phyloP scores from a whole-genome alignment of 176 grass and related monocot species.

The Phragmites australis region DNA sequence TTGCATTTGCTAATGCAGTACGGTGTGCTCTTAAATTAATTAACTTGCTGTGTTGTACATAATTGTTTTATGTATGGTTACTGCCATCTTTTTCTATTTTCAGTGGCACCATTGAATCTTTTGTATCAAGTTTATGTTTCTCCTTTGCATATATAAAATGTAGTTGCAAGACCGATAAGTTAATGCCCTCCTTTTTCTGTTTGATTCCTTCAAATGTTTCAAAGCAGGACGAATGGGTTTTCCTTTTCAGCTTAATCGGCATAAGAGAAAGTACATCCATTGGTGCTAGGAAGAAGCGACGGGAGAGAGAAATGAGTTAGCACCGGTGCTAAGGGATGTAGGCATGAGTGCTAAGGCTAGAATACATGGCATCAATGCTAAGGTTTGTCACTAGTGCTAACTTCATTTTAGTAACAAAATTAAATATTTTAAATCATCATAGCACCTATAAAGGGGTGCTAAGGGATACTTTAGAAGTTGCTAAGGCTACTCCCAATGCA shows the following conservation, averaged over 20 bases:
- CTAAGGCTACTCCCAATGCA: too few species aligned
- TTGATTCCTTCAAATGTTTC: slow-evolving; percentile 46
- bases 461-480: too few species aligned
- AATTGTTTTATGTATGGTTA: neutral
- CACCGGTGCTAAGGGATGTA: too few species aligned
- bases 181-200: neutral
- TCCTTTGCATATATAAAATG: neutral
- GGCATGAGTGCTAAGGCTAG: too few species aligned
- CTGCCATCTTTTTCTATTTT: neutral
- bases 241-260: slow-evolving; percentile 80
- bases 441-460: too few species aligned
- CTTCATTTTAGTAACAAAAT: too few species aligned
- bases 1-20: neutral
- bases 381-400: too few species aligned
- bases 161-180: neutral
- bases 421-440: too few species aligned
- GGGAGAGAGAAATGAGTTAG: too few species aligned
- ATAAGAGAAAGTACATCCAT: too few species aligned
- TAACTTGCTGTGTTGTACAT: neutral
- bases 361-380: too few species aligned
- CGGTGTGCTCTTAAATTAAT: neutral
- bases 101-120: neutral
- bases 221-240: slow-evolving; percentile 61
- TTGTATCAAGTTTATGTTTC: neutral
- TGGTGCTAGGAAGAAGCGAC: too few species aligned